Base-by-base conservation (phyloP, 768 basidiomycete genomes). In the Lentinus brumalis region DNA sequence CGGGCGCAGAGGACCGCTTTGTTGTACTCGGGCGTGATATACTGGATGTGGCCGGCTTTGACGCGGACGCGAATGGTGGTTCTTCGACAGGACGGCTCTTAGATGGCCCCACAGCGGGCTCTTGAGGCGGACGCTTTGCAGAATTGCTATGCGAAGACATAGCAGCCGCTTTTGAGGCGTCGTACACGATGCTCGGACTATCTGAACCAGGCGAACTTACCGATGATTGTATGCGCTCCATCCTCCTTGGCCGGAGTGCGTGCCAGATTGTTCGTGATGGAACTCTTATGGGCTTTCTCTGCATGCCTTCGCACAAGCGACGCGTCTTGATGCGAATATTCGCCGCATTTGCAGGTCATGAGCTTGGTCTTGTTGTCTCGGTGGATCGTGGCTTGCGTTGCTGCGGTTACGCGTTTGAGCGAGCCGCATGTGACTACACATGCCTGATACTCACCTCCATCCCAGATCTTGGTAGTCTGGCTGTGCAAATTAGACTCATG, bases 361-460 rank as follows among this genome's bases (percentile, higher is more conserved):
- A 31, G 41, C 26, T 46, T 56, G 21, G 60, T 61, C 49, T 35
- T 45, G 30, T 45, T 31, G 32, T 61, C 60, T 15, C 60, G n/a
- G 12, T 38, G 32, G 16, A 61, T 52, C 8, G 42, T 56, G 39
- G 51, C 41, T n/a, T 55, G 47, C 4, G 40, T 45, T 9, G 49
- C 53, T 61, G 50, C 4, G n/a, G 29, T 35, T 35, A 35, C 35
- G 35, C 35, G 35, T 35, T 6, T 35, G 6, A 6, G 35, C 35
- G 6, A 35, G 35, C 35, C 35, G 35, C 35, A 11, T 35, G 7
- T 35, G 30, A 16, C 16, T 2, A 30, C 29, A 30, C 29, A 40
- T 50, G 6, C 5, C 18, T 16, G 5, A 6, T 2, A 40, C 49
- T 50, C 40, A 57, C 56, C 49, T 8, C 55, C 55, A 14, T 49